Percentiles rank a stretch among this genome's conserved stretches.
phyloP scores from a whole-genome alignment of 345 rosid species.

The Psidium guajava region DNA sequence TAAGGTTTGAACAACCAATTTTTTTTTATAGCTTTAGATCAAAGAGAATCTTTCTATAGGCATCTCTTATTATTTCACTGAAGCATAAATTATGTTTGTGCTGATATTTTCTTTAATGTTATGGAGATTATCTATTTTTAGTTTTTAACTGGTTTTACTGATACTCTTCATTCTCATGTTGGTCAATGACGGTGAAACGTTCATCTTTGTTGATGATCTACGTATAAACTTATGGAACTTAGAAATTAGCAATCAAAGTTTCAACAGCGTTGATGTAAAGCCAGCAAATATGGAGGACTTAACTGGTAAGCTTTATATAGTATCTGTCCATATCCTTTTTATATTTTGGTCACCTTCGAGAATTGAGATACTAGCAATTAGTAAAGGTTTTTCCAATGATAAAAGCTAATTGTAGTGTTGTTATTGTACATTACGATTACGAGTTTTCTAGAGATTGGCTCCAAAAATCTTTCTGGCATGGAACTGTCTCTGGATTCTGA shows the following conservation, averaged over 20 bases:
- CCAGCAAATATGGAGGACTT: conserved; percentile 58
- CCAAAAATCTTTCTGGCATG: background rate
- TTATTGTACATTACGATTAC: background rate
- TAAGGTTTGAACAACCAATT: background rate
- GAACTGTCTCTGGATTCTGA: background rate
- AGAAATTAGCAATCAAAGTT: conserved; percentile 58
- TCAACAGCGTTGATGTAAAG: conserved; percentile 47
- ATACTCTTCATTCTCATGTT: background rate
- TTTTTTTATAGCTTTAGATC: background rate
- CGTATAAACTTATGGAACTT: conserved; percentile 54
- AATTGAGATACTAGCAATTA: background rate
- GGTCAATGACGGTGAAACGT: conserved; percentile 51
- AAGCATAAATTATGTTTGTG: background rate
- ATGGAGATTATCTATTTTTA: background rate
- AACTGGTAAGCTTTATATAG: conserved; percentile 22
- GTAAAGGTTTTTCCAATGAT: background rate
- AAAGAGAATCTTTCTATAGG: background rate
- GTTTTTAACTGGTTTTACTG: background rate
- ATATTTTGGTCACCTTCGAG: background rate
- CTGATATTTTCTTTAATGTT: background rate
- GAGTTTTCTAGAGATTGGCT: background rate
- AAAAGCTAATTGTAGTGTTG: background rate
- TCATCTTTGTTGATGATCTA: conserved; percentile 56
- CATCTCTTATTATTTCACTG: background rate
- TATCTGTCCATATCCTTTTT: background rate